Conservation (phyloP, 1,284 basidiomycete species). For the Marasmius sp. region DNA sequence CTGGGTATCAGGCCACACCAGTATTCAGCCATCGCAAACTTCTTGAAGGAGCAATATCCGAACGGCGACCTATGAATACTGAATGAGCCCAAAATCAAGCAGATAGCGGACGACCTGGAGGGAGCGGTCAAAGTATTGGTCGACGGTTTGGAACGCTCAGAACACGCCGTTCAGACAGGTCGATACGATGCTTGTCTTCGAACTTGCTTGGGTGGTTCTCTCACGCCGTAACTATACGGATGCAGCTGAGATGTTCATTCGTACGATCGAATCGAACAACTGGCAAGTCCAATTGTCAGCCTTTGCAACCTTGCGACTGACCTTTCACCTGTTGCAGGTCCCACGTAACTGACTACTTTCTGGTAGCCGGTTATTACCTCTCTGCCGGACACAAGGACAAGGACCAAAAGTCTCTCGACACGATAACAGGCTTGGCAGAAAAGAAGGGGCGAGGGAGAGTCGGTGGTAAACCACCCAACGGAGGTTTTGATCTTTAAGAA, state of each 20-base stretch:
- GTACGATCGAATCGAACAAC: conserved; percentile 63
- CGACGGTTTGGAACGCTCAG: conserved; percentile 43
- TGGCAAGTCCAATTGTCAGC: conserved; percentile 45
- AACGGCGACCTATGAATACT: conserved; percentile 74
- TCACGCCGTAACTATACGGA: conserved; percentile 65
- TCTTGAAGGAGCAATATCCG: conserved; percentile 57
- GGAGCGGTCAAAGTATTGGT: conserved; percentile 63
- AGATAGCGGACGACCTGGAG: conserved; percentile 63
- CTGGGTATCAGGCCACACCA: conserved; percentile 76
- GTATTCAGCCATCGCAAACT: conserved; percentile 63
- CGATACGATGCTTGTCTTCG: conserved; percentile 75
- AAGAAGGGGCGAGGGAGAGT: conserved; percentile 47
- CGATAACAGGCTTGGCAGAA: conserved; percentile 58
- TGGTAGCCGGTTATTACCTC: conserved; percentile 51
- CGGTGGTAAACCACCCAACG: conserved; percentile 64
- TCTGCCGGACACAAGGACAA: conserved; percentile 46
- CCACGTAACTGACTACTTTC: conserved; percentile 75
- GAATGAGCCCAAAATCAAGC: conserved; percentile 76
- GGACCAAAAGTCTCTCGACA: conserved; percentile 58
- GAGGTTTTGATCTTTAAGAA: conserved; percentile 78
- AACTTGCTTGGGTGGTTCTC: conserved; percentile 74
- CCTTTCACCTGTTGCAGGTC: conserved; percentile 44
- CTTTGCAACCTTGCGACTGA: neutral
- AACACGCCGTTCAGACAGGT: conserved; percentile 62
- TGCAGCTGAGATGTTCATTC: conserved; percentile 63